Base-by-base conservation (phyloP, 257 asterid species). In the Fraxinus americana region DNA sequence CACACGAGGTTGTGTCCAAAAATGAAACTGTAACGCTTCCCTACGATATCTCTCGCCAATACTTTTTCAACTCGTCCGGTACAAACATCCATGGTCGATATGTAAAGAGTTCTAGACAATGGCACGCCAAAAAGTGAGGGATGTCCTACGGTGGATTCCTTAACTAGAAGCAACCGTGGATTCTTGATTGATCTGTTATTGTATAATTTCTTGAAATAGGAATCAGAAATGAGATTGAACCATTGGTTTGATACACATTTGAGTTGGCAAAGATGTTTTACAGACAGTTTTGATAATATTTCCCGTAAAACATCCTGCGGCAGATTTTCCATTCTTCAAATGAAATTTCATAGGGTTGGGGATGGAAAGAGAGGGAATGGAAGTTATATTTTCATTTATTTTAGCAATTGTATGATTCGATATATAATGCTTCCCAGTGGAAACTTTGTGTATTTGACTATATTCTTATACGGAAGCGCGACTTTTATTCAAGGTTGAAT, bases 241-340 rank as follows among this genome's bases (percentile, higher is more conserved):
- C 76, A 70, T 78, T 78, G 39, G 54, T 78, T 71, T 10, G 76
- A 57, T 30, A 70, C 63, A 21, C 71, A 70, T 30, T 78, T 78
- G 43, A 78, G 77, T 36, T 78, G 81, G 68, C 67, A 78, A 39
- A 77, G 76, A n/a, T 78, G 81, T 70, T 41, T 78, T 32, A 59
- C 76, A 8, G 43, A 5, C 4, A 71, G 52, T 71, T 65, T 71
- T 27, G 50, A 78, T 23, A 78, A 48, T 38, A 78, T 36, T 9
- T 38, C 34, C 54, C 59, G 21, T 75, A 78, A 71, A 2, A 78
- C 23, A 71, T 71, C 81, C 61, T 50, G 61, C 21, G 61, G 61
- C 61, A 50, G 61, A 50, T 50, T 50, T 17, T 50, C 61, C 23
- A 50, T 50, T 50, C 61, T 50, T 50, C n/a, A 5, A 5, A 48